Evolutionary conservation across 2,329 filamentous ascomycete genomes (phyloP).

Genomic region (Chrysoporthe cubensis): DNA sequence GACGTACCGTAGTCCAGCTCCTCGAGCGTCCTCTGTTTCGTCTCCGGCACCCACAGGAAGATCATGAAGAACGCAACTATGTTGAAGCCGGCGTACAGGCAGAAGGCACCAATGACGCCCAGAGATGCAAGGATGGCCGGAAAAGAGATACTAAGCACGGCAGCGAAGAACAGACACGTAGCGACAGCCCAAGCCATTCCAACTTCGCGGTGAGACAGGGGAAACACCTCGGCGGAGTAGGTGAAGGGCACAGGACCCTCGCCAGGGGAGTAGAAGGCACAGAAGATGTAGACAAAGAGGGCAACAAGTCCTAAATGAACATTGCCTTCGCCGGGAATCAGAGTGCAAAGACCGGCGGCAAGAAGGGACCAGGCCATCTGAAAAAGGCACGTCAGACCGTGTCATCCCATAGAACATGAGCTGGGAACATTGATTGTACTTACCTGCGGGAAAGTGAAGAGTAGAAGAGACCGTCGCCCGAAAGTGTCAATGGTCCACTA

Average conservation of each 20-base stretch:
- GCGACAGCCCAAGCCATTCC: constrained; percentile 74
- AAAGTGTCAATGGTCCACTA: constrained; percentile 68
- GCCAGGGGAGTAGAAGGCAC: constrained; percentile 40
- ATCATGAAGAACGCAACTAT: constrained; percentile 59
- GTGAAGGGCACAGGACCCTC: constrained; percentile 72
- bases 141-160: constrained; percentile 66
- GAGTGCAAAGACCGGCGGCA: constrained; percentile 58
- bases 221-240: constrained; percentile 72
- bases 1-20: constrained; percentile 54
- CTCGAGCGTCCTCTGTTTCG: constrained; percentile 56
- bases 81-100: constrained; percentile 61
- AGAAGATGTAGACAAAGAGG: constrained; percentile 42
- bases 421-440: background rate
- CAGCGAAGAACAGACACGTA: constrained; percentile 64
- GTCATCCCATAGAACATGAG: background rate
- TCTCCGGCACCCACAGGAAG: constrained; percentile 61
- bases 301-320: constrained; percentile 52
- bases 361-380: constrained; percentile 63
- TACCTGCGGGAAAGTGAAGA: constrained; percentile 70
- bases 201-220: constrained; percentile 71
- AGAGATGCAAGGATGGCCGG: constrained; percentile 57
- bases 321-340: constrained; percentile 41
- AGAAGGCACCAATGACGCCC: constrained; percentile 49
- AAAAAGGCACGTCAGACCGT: background rate
- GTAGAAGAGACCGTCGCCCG: constrained; percentile 62